Percentiles rank a stretch among this genome's conserved stretches.
Conservation (phyloP, 2,329 filamentous ascomycete genomes). For the Pseudocercospora fuligena region DNA sequence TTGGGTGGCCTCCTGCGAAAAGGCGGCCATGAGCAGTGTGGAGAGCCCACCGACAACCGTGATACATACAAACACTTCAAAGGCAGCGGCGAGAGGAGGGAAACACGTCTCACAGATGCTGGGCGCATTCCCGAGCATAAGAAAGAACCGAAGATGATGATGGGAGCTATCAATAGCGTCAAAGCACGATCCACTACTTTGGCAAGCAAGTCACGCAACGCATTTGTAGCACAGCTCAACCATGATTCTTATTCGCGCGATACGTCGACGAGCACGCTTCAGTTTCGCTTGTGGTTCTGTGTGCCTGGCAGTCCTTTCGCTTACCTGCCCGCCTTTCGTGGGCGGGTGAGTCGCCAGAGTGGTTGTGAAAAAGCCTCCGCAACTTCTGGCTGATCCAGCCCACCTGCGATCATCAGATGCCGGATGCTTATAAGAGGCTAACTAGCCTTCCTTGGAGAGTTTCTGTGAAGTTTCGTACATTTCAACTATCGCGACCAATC, state of each 20-base stretch:
- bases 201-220: neutral
- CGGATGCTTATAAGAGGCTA: neutral
- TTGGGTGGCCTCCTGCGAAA: neutral
- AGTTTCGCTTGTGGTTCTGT: neutral
- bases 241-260: neutral
- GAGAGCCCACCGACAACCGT: neutral
- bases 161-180: slow-evolving; percentile 1
- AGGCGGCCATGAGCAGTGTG: neutral
- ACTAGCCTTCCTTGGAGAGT: slow-evolving; percentile 3
- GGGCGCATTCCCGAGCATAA: neutral
- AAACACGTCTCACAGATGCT: slow-evolving; percentile 1
- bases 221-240: neutral
- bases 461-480: neutral
- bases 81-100: neutral
- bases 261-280: neutral
- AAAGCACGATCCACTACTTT: slow-evolving; percentile 3
- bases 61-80: neutral
- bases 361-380: neutral
- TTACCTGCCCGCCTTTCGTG: neutral
- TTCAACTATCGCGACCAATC: neutral
- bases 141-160: slow-evolving; percentile 1
- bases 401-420: neutral
- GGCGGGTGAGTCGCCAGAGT: neutral
- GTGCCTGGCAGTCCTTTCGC: neutral
- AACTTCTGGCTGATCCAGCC: neutral